A percentile compares a stretch with the other conserved stretches of the same genome.
Conservation (phyloP, 345 rosid genomes). For the Lumnitzera littorea region DNA sequence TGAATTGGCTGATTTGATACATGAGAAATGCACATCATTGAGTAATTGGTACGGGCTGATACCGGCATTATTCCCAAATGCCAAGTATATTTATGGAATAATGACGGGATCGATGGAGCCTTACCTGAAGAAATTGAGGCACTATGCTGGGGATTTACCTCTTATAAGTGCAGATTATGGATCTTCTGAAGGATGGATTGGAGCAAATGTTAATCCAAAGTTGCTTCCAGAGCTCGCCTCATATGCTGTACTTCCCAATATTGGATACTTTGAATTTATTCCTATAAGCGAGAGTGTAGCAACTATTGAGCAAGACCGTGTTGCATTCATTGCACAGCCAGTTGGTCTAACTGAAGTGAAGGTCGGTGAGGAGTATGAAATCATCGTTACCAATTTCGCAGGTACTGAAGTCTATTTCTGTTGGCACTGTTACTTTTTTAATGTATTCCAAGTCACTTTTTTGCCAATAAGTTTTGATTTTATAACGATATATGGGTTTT, state of each 20-base stretch:
- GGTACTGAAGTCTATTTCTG: slow-evolving; percentile 28
- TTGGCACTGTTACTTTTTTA: slow-evolving; percentile 1
- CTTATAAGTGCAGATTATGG: slow-evolving; percentile 87
- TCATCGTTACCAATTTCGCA: slow-evolving; percentile 68
- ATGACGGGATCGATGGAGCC: slow-evolving; percentile 99
- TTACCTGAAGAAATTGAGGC: slow-evolving; percentile 72
- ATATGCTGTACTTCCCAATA: slow-evolving; percentile 74
- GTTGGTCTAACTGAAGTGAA: slow-evolving; percentile 72
- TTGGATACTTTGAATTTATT: slow-evolving; percentile 90
- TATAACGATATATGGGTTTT: not conserved
- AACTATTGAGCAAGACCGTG: slow-evolving; percentile 5
- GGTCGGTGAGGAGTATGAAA: slow-evolving; percentile 82
- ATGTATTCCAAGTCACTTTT: not conserved
- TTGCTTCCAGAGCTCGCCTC: slow-evolving; percentile 68
- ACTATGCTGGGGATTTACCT: slow-evolving; percentile 76
- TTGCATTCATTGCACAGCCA: slow-evolving; percentile 22
- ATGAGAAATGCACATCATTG: slow-evolving; percentile 46
- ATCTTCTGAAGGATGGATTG: slow-evolving; percentile 97
- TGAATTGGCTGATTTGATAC: slow-evolving; percentile 58
- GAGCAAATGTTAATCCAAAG: slow-evolving; percentile 71
- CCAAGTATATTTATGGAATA: slow-evolving; percentile 83
- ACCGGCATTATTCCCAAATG: slow-evolving; percentile 79
- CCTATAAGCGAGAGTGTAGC: slow-evolving; percentile 29
- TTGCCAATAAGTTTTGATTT: not conserved
- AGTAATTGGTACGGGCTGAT: slow-evolving; percentile 92